Percentiles rank a stretch among this genome's conserved stretches.
phyloP scores from a whole-genome alignment of 2,329 filamentous ascomycete species.

The Aspergillus japonicus region DNA sequence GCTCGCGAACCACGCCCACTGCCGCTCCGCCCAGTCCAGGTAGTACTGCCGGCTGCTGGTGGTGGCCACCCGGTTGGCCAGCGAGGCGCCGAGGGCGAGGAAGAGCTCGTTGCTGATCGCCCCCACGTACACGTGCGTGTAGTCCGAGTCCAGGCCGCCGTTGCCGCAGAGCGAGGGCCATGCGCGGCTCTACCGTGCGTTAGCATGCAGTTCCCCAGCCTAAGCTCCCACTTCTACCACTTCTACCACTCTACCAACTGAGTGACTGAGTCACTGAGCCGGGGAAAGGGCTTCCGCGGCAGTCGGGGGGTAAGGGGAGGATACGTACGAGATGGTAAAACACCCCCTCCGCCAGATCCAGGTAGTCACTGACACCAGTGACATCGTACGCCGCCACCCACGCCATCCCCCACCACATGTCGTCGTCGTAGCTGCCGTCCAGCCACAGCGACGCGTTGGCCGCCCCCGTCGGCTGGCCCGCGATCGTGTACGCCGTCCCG shows the following conservation, averaged over 20 bases:
- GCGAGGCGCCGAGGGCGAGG: constrained; percentile 54
- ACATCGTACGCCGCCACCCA: constrained; percentile 58
- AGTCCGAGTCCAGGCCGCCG: constrained; percentile 51
- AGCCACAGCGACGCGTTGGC: constrained; percentile 26
- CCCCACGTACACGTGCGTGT: constrained; percentile 47
- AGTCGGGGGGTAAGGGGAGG: no score
- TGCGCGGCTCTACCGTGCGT: constrained; percentile 27
- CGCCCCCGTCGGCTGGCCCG: background rate
- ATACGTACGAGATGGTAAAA: constrained; percentile 45
- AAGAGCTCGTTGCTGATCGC: constrained; percentile 60
- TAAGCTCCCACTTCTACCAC: no score
- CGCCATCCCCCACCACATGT: constrained; percentile 55
- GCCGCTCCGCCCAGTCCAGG: constrained; percentile 46
- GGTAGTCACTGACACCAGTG: constrained; percentile 46
- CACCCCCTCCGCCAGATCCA: constrained; percentile 50
- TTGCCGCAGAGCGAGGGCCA: constrained; percentile 48
- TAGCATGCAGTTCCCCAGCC: background rate
- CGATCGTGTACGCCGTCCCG: background rate
- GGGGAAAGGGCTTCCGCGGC: no score
- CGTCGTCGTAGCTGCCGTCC: constrained; percentile 50
- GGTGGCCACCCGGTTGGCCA: constrained; percentile 50
- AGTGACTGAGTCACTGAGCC: no score
- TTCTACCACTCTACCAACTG: no score
- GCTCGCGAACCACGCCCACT: constrained; percentile 53
- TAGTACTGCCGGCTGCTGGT: constrained; percentile 37